A percentile compares a stretch with the other conserved stretches of the same genome.
Conservation (phyloP, 352 stramenopile genomes). For the Phytophthora parvispora region DNA sequence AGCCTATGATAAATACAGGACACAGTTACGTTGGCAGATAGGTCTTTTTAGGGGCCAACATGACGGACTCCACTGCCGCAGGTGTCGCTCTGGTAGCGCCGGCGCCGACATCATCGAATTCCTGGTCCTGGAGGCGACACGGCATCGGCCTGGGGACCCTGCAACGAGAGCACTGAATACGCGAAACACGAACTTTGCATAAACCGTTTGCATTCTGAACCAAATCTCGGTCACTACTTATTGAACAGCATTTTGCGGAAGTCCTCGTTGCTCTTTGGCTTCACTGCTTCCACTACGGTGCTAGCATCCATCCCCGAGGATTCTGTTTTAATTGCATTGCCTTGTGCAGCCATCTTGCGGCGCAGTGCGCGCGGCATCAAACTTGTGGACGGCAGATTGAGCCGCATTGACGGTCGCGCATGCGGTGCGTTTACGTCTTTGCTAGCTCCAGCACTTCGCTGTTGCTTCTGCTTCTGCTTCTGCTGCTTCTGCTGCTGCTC, state of each 20-base stretch:
- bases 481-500: slow-evolving; percentile 66
- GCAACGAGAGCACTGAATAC: slow-evolving; percentile 1
- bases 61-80: too few relatives aligned
- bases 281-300: slow-evolving; percentile 6
- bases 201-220: slow-evolving; percentile 12
- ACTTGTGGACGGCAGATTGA: slow-evolving; percentile 36
- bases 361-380: slow-evolving; percentile 70
- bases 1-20: too few relatives aligned
- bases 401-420: slow-evolving; percentile 34
- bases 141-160: slow-evolving; percentile 11
- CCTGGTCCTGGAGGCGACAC: not conserved
- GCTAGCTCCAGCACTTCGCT: slow-evolving; percentile 19
- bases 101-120: not conserved
- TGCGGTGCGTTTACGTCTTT: slow-evolving; percentile 27
- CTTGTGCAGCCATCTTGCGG: slow-evolving; percentile 39
- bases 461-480: slow-evolving; percentile 44
- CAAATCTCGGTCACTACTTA: slow-evolving; percentile 38
- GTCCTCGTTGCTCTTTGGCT: slow-evolving; percentile 76
- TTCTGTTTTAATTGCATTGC: slow-evolving; percentile 15
- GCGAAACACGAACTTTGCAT: slow-evolving; percentile 4
- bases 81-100: too few relatives aligned
- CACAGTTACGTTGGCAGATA: too few relatives aligned
- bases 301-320: not conserved
- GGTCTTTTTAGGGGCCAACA: too few relatives aligned
- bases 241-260: slow-evolving; percentile 76